Evolutionary conservation across 1,284 basidiomycete species (phyloP), one percentile per base, ranked within the genome.

Genomic region (Moniliophthora roreri): DNA sequence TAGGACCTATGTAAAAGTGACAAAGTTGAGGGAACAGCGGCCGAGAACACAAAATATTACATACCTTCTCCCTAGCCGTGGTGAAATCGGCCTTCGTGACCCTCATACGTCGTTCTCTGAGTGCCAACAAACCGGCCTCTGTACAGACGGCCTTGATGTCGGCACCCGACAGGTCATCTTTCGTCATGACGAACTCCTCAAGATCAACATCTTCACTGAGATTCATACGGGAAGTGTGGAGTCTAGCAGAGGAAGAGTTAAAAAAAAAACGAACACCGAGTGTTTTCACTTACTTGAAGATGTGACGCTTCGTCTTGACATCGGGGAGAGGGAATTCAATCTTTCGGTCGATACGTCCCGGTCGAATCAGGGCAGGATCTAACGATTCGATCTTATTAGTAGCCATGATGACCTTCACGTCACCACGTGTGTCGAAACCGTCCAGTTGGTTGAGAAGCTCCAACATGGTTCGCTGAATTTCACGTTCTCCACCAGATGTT

Each of bases 381-480:
- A 99, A 82, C 2, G 91, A 87, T 68, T 98, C 95, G 61, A 99
- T 98, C 73, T 84, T 86, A 74, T 96, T 96, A 36, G 91, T 93
- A 21, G 92, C 92, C 89, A 91, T 91, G 67, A 93, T 94, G 63
- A 98, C 95, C 74, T 99, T 99, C 59, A 99, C 96, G 68, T 99
- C 96, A 28, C 95, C 95, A 55, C 95, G 85, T n/a, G 94, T 95
- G 70, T 99, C 97, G 74, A 99, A 99, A 37, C 97, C 97, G 66
- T 99, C 97, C 41, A 99, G 82, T 72, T 99, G 97, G 70, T 98
- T 99, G 40, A 99, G 81, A 50, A 99, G 80, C 69, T 99, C 97
- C 69, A 99, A 80, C 97, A 99, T 99, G 40, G 97, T 99, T 54
- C 97, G 85, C 70, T 99, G 97, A 61, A 99, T 98, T 76, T 99